Conservation (phyloP, 202 grass and related monocot species). For the Bolboschoenoplectus hybrid region DNA sequence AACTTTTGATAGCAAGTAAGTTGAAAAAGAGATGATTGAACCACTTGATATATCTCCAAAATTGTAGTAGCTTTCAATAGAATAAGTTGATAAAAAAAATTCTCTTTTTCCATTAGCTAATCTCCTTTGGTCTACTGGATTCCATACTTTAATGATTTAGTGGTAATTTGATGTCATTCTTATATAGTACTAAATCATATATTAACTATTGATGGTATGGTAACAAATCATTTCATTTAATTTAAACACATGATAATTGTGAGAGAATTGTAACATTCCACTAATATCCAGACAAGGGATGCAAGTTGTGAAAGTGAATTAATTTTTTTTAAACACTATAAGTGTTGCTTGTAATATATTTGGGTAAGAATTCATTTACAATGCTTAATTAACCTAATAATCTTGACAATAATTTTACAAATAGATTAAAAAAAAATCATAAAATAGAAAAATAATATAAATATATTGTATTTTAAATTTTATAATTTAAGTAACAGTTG, state of each 20-base stretch:
- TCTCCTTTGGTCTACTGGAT: background rate
- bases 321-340: background rate
- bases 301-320: background rate
- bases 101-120: background rate
- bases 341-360: background rate
- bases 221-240: background rate
- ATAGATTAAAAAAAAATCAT: no score
- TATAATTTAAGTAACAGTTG: no score
- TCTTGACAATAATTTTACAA: no score
- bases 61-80: background rate
- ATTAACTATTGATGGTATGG: background rate
- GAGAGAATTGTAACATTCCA: background rate
- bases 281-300: background rate
- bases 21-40: background rate
- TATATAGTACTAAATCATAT: background rate
- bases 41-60: constrained; percentile 21
- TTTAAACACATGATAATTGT: constrained; percentile 6
- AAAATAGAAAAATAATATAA: no score
- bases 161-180: background rate
- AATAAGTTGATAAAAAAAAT: background rate
- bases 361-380: no score
- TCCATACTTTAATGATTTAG: background rate
- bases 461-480: no score
- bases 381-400: no score
- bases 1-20: background rate